Evolutionary conservation across 2,329 filamentous ascomycete species (phyloP), one percentile per base, ranked within the genome.

Genomic region (Byssochlamys sp.): DNA sequence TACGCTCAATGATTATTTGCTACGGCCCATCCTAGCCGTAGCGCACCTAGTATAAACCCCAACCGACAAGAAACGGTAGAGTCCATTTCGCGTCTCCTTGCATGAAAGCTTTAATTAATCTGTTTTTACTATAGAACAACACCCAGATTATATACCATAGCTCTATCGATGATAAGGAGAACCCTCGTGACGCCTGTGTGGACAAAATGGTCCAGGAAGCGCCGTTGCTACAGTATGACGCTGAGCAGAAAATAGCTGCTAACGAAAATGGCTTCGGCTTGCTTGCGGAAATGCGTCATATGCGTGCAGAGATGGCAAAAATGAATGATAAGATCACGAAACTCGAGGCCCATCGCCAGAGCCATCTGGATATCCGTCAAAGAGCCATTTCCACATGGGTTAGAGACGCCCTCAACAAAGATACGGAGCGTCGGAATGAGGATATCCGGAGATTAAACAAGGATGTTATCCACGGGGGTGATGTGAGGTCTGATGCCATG

Each of bases 301-400:
- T 53, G 24, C 52, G 27, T 53, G 52, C 27, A 31, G 33, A 53
- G 28, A 53, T 53, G 52, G 26, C 52, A 53, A 14, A n/a, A n/a
- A 39, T 39, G 33, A 39, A 39, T n/a, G 12, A 39, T n/a, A 39
- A 39, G 33, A 39, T 39, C 33, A n/a, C 5, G 33, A n/a, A 14
- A 53, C 26, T 53, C 25, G 52, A 59, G 52, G 24, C 52, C 1
- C 57, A 57, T 57, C 55, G 55, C 52, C 57, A 59, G 39, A 57
- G 54, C 54, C 52, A 59, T 57, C 55, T 57, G 24, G 55, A 59
- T 57, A 14, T 59, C 52, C 45, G 55, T 11, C 55, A 59, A 55
- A 57, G 55, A 31, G 52, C 55, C 11, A 49, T 57, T 53, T 57
- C 57, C 7, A 52, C 29, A 51, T 55, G 55, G 55, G 57, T 45